Evolutionary conservation across 352 stramenopile species (phyloP).

Genomic region (Thraustochytrium sp.): DNA sequence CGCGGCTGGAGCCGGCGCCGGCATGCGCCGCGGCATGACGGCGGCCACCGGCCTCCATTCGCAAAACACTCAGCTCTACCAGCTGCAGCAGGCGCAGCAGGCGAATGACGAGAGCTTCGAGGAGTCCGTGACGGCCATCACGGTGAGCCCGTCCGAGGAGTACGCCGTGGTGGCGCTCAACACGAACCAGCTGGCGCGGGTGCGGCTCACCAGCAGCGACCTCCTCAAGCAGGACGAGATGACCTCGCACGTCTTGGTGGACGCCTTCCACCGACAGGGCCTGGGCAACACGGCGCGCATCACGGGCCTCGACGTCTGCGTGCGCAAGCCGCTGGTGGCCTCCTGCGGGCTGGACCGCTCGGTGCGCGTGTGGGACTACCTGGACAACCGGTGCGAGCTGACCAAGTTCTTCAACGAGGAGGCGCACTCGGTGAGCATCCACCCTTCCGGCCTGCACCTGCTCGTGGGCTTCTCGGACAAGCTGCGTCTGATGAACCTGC

Average conservation of each 20-base stretch:
- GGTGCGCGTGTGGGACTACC: slow-evolving; percentile 87
- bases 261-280: slow-evolving; percentile 6
- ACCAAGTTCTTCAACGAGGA: slow-evolving; percentile 84
- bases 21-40: not conserved
- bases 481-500: slow-evolving; percentile 82
- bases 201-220: slow-evolving; percentile 30
- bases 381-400: slow-evolving; percentile 80
- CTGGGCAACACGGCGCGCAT: not conserved
- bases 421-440: slow-evolving; percentile 73
- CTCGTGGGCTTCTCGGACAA: slow-evolving; percentile 87
- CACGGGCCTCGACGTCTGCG: slow-evolving; percentile 70
- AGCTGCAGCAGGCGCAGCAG: not conserved
- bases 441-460: slow-evolving; percentile 74
- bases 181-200: not conserved
- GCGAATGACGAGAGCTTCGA: not conserved
- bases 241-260: not conserved
- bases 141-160: not conserved
- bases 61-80: not conserved
- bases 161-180: not conserved
- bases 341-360: slow-evolving; percentile 81
- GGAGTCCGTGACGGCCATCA: not conserved
- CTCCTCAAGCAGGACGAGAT: slow-evolving; percentile 42
- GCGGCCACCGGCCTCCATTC: not conserved
- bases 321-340: slow-evolving; percentile 79
- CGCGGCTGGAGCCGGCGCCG: not conserved